These are phyloP conservation scores for Thelonectria blattea DNA, from an alignment of 2,329 filamentous ascomycete species.

Conservation along the genomic window DNA sequence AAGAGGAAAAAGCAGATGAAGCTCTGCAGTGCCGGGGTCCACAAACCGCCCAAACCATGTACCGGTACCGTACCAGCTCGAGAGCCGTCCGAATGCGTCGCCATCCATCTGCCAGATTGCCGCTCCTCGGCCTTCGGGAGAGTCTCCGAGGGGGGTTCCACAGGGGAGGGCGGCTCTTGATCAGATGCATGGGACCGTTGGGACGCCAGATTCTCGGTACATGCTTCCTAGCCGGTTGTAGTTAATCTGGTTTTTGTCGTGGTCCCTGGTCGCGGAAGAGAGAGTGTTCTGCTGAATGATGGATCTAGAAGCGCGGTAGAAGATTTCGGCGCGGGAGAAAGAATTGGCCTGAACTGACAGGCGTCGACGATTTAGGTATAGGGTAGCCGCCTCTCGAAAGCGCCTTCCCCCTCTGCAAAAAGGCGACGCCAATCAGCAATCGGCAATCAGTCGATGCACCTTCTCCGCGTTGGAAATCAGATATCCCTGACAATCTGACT, in stretches of 20 bases:
- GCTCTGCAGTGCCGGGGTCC: not conserved
- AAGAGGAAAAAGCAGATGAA: slow-evolving; percentile 4
- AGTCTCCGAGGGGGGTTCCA: slow-evolving; percentile 8
- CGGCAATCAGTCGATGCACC: not conserved
- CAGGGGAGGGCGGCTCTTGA: not conserved
- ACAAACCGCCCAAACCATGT: not conserved
- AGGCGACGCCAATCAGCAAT: no score
- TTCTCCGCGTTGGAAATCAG: not conserved
- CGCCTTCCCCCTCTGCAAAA: no score
- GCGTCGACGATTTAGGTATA: slow-evolving; percentile 14
- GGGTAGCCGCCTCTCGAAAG: slow-evolving; percentile 15
- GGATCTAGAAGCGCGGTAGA: slow-evolving; percentile 17
- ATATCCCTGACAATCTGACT: not conserved
- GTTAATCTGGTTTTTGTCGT: not conserved
- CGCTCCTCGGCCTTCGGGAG: slow-evolving; percentile 16
- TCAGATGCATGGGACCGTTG: not conserved
- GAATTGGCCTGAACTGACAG: not conserved
- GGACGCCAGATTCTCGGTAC: not conserved
- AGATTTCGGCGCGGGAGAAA: slow-evolving; percentile 7
- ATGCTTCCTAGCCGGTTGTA: not conserved
- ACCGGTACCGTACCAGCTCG: no score
- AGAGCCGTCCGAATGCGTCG: not conserved
- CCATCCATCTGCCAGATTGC: not conserved
- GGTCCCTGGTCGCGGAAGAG: not conserved
- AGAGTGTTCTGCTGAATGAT: no score